phyloP scores from a whole-genome alignment of 768 basidiomycete genomes.

The Kwoniella dejecticola region DNA sequence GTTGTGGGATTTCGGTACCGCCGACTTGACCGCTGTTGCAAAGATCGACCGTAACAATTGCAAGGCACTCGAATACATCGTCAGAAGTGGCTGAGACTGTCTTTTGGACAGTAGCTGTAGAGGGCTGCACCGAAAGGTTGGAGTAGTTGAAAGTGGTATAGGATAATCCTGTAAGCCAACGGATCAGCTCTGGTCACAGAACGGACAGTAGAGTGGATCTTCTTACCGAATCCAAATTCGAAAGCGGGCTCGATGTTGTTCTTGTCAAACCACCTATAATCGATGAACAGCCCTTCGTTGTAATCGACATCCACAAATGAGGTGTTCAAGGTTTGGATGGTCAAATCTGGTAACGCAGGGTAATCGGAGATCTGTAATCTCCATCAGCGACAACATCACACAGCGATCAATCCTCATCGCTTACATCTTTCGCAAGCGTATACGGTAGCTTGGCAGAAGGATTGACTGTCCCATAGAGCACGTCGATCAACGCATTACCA shows the following conservation, averaged over 20 bases:
- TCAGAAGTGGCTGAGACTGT: neutral
- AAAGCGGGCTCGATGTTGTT: constrained; percentile 12
- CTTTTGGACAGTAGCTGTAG: neutral
- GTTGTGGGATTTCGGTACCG: constrained; percentile 8
- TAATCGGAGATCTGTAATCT: neutral
- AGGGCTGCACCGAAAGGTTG: constrained; percentile 6
- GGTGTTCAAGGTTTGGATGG: neutral
- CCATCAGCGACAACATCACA: too few species aligned
- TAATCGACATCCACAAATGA: constrained; percentile 10
- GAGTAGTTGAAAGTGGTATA: constrained; percentile 18
- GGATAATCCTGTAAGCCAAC: constrained; percentile 1
- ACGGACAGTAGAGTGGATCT: neutral
- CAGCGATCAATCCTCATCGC: neutral
- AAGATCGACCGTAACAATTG: constrained; percentile 7
- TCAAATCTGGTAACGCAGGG: constrained; percentile 7
- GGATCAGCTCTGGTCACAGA: neutral
- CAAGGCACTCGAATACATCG: constrained; percentile 8
- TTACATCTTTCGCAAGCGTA: constrained; percentile 61
- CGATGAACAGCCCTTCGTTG: constrained; percentile 7
- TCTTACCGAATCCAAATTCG: constrained; percentile 14
- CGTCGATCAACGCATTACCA: constrained; percentile 67
- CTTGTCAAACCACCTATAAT: constrained; percentile 19
- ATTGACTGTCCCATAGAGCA: constrained; percentile 69
- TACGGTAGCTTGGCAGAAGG: constrained; percentile 71
- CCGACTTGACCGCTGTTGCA: constrained; percentile 1